Base-by-base conservation (phyloP, 2,329 filamentous ascomycete species). In the Alternaria metachromatica region DNA sequence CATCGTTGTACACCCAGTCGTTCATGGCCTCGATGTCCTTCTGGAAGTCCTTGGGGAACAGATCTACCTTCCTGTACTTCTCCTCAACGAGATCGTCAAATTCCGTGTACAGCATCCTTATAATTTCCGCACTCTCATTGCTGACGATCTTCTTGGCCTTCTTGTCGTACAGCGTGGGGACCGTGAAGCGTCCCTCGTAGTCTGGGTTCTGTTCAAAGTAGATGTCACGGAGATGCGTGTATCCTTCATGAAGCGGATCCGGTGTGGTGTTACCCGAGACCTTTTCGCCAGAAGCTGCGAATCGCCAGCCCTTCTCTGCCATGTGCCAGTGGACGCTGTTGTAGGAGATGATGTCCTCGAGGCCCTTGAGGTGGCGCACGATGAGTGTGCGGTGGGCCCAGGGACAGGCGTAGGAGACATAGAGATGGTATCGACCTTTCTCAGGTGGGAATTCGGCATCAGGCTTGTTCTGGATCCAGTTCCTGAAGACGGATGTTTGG, bases 321-420 rank as follows among this genome's bases (percentile, higher is more conserved):
- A 98, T 89, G 74, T 97, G 90, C 95, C 94, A 98, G 82, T 97
- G 94, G 57, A 97, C 94, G n/a, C 88, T 89, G 0, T 93, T 96
- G 63, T 88, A 85, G 6, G 88, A 84, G 70, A 99, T 90, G 69
- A 96, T 87, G 60, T 96, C 90, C 73, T 98, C 92, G 0, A 99
- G 86, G 0, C 95, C 96, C 84, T 98, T 99, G 74, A 99, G 87
- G 79, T 93, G 91, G 62, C 95, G 88, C 3, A 92, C 91, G 71
- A 98, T 97, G 69, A 98, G 85, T 0, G 93, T 91, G 46, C 96
- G 90, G 76, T 93, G 93, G 6, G 95, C 94, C 94, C 94, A 97
- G 5, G 94, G 94, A 81, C 94, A 97, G 7, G 94, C 94, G 81
- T 97, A 97, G 74, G 91, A 95, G 70, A 97, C 91, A 78, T 95